Evolutionary conservation across 495 filamentous ascomycete species (phyloP), one percentile per base, ranked within the genome.

Genomic region (Oleoguttula mirabilis): DNA sequence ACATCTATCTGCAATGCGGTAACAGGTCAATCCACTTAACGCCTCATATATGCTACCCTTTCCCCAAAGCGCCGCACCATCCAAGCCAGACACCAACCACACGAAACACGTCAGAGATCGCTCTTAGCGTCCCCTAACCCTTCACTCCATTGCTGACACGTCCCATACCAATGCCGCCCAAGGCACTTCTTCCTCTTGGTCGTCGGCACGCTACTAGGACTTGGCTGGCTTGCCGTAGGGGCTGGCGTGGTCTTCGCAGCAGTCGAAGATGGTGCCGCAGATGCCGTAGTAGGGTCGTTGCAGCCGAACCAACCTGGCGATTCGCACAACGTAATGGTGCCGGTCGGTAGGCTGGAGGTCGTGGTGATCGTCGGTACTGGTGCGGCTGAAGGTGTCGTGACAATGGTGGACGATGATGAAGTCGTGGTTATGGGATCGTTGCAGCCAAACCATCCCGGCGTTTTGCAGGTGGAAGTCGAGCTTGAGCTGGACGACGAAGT

Each of bases 311-410:
- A 52, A 7, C 49, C 49, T 2, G 49, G 49, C 4, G 44, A 43
- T 16, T 39, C 19, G 32, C 49, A 52, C 7, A n/a, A n/a, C n/a
- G 54, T 44, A 8, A 54, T 47, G 8, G 43, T 51, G 10, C 59
- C 57, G 15, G 59, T 55, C 63, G 15, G 70, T 74, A 21, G 65
- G 68, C 41, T 67, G 59, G 66, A 56, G 1, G 66, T 37, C 2
- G 55, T 52, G 12, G 56, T 59, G 36, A 53, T 32, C 10, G 40
- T 39, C 5, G 45, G 41, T 6, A 38, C 50, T 6, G 50, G 50
- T 2, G 48, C 43, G 12, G 52, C 23, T 10, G 10, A 38, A 6
- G 58, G 43, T 10, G 45, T 47, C 6, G 60, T n/a, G n/a, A n/a
- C n/a, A n/a, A n/a, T n/a, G n/a, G n/a, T 15, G 1, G 45, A 32